Evolutionary conservation across 2,329 filamentous ascomycete genomes (phyloP).

Genomic region (Ophiostoma fasciatum): DNA sequence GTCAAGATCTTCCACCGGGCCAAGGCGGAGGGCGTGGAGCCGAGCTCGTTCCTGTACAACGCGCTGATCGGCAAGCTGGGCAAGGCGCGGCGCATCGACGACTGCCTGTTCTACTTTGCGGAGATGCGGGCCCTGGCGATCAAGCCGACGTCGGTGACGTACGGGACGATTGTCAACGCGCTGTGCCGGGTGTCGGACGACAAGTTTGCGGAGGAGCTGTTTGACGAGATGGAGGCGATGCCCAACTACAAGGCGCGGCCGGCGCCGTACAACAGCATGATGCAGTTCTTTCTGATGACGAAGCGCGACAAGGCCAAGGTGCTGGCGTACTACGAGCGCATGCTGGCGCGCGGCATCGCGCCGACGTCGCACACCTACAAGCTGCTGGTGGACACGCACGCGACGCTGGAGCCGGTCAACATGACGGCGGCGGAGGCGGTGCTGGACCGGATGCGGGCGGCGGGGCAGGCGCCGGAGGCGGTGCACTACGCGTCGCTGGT

Average conservation of each 20-base stretch:
- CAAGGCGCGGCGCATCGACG: slow-evolving; percentile 93
- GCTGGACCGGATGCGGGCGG: slow-evolving; percentile 59
- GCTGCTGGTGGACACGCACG: slow-evolving; percentile 87
- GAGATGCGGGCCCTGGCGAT: slow-evolving; percentile 92
- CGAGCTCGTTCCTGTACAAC: slow-evolving; percentile 95
- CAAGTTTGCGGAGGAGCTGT: slow-evolving; percentile 93
- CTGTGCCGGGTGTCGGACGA: slow-evolving; percentile 94
- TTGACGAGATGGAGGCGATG: slow-evolving; percentile 98
- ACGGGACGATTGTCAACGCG: slow-evolving; percentile 95
- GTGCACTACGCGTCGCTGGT: slow-evolving; percentile 94
- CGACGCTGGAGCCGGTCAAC: slow-evolving; percentile 80
- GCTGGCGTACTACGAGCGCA: slow-evolving; percentile 84
- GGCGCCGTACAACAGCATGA: slow-evolving; percentile 97
- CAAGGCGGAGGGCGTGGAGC: slow-evolving; percentile 84
- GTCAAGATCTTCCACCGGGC: slow-evolving; percentile 95
- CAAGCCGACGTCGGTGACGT: slow-evolving; percentile 92
- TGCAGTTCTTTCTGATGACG: slow-evolving; percentile 97
- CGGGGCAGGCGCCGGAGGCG: slow-evolving; percentile 67
- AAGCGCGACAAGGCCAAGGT: slow-evolving; percentile 95
- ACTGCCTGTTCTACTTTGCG: slow-evolving; percentile 94
- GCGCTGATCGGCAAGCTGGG: slow-evolving; percentile 95
- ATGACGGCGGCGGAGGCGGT: slow-evolving; percentile 79
- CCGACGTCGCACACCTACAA: slow-evolving; percentile 97
- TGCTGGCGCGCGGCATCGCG: slow-evolving; percentile 73
- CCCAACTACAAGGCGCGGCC: slow-evolving; percentile 97